Conservation (phyloP, 352 stramenopile species). For the Detonula confervacea region DNA sequence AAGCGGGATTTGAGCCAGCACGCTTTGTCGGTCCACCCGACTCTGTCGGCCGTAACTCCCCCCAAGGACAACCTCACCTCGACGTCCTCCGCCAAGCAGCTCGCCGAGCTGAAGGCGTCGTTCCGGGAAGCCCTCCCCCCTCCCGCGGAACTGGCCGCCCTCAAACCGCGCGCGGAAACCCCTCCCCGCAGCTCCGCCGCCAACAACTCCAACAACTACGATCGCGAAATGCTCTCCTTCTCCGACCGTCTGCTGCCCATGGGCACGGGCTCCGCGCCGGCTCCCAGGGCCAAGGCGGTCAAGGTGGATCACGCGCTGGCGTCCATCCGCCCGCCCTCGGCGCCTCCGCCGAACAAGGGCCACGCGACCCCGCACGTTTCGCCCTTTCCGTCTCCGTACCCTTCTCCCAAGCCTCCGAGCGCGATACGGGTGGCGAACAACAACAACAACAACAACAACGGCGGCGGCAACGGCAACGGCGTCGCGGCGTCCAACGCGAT, state of each 20-base stretch:
- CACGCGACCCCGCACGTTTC: not conserved
- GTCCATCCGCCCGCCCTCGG: slow-evolving; percentile 22
- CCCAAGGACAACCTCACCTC: slow-evolving; percentile 29
- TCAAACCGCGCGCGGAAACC: not conserved
- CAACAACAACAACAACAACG: slow-evolving; percentile 10
- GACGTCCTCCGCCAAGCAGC: not conserved
- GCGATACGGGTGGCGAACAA: slow-evolving; percentile 11
- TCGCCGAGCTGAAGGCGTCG: not conserved
- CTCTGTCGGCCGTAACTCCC: slow-evolving; percentile 7
- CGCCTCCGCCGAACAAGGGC: slow-evolving; percentile 1
- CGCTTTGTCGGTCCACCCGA: slow-evolving; percentile 2
- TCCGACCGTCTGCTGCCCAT: not conserved
- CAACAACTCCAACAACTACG: not conserved
- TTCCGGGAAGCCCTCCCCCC: not conserved
- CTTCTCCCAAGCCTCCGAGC: slow-evolving; percentile 29
- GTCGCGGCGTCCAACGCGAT: too few relatives aligned
- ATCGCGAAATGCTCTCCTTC: too few relatives aligned
- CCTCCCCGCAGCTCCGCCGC: not conserved
- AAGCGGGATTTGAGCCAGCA: slow-evolving; percentile 5
- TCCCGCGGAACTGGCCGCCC: not conserved
- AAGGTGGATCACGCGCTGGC: slow-evolving; percentile 28
- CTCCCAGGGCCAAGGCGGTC: not conserved
- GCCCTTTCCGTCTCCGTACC: not conserved
- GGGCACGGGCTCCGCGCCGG: not conserved
- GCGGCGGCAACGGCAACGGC: too few relatives aligned